Conservation (phyloP, 768 basidiomycete genomes). For the Terana coerulea region DNA sequence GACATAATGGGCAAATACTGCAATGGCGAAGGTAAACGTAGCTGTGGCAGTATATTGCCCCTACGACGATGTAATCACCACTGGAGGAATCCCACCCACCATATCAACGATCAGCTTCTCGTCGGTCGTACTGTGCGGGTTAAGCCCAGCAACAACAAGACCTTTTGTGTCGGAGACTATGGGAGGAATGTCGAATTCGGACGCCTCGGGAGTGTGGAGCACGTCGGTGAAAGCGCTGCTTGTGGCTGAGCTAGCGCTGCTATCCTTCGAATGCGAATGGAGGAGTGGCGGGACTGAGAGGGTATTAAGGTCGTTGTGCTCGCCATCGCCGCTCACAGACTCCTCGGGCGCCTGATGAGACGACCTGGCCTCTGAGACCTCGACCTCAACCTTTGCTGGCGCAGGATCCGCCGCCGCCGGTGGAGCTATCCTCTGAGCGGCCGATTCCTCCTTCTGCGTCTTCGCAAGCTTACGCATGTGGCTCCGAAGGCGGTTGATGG, state of each 20-base stretch:
- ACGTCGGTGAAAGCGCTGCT: constrained; percentile 2
- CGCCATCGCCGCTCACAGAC: neutral
- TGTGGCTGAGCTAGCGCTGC: constrained; percentile 3
- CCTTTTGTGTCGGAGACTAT: neutral
- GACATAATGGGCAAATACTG: too few species aligned
- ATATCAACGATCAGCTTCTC: too few species aligned
- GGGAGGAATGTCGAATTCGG: neutral
- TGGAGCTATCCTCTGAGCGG: neutral
- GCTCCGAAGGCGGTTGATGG: constrained; percentile 8
- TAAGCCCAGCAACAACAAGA: too few species aligned
- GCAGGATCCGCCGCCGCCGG: too few species aligned
- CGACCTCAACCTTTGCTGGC: neutral
- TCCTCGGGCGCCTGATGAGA: neutral
- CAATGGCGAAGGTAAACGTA: too few species aligned
- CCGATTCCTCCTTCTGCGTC: neutral
- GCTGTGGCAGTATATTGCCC: too few species aligned
- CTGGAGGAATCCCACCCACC: too few species aligned
- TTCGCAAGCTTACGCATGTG: constrained; percentile 4
- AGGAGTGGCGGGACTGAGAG: neutral
- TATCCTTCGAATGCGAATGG: neutral
- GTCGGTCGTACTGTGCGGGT: too few species aligned
- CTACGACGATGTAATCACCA: too few species aligned
- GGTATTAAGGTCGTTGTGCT: neutral
- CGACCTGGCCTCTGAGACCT: neutral
- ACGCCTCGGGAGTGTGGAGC: constrained; percentile 1